A percentile compares a stretch with the other conserved stretches of the same genome.
Conservation (phyloP, 192 early-diverging fungal species). For the Podochytrium sp. region DNA sequence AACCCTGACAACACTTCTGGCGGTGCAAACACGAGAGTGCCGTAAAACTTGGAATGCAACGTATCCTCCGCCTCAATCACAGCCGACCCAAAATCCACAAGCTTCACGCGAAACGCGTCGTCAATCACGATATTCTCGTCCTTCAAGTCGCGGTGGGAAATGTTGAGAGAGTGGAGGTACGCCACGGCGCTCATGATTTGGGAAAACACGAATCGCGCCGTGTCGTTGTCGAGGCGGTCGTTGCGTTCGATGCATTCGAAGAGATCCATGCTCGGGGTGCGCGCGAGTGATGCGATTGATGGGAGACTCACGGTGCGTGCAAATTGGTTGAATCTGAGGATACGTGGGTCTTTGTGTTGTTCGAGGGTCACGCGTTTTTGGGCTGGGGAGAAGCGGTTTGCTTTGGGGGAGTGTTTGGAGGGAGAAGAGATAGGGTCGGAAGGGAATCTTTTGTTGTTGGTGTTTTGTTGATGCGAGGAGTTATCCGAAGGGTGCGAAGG, state of each 20-base stretch:
- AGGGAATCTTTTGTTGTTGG: too few relatives aligned
- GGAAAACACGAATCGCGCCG: conserved; percentile 40
- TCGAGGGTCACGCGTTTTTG: not conserved
- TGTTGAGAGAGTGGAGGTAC: conserved; percentile 46
- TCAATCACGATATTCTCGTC: conserved; percentile 67
- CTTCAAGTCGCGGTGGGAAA: conserved; percentile 62
- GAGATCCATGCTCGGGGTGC: conserved; percentile 45
- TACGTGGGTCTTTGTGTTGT: conserved; percentile 42
- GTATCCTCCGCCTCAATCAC: conserved; percentile 11
- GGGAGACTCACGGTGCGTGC: conserved; percentile 14
- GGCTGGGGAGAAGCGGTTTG: too few relatives aligned
- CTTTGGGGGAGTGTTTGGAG: too few relatives aligned
- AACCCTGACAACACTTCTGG: conserved; percentile 67
- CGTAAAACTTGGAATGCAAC: conserved; percentile 45
- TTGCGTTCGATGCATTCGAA: conserved; percentile 65
- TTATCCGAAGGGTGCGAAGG: too few relatives aligned
- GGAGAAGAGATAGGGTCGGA: too few relatives aligned
- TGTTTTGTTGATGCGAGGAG: too few relatives aligned
- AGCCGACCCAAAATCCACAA: conserved; percentile 63
- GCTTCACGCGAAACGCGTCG: conserved; percentile 46
- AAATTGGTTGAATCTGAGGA: conserved; percentile 43
- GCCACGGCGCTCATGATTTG: conserved; percentile 47
- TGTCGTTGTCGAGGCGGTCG: conserved; percentile 41
- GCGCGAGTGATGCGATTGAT: conserved; percentile 18
- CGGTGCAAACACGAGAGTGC: conserved; percentile 69